Evolutionary conservation across 331 rosid species (phyloP), one percentile per base, ranked within the genome.

Genomic region (Arachis monticola): DNA sequence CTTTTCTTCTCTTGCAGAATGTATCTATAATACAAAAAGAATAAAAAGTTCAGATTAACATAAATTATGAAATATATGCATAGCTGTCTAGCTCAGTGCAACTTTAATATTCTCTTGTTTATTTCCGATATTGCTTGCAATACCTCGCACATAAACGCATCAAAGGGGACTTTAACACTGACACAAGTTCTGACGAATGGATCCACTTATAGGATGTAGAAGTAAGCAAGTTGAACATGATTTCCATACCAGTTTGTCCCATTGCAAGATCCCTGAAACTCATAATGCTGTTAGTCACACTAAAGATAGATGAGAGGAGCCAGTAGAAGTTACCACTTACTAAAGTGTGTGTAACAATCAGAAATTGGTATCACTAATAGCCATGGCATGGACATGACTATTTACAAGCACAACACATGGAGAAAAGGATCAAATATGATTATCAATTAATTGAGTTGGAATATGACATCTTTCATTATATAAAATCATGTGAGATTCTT

Each of bases 1-100:
- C 99, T 91, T 80, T 91, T 94, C 85, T 94, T 91, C 93, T 94
- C 99, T 87, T 84, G 89, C 61, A 91, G 72, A 82, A 94, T 95
- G 88, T 91, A 94, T 91, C 99, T 94, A 69, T 13, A 70, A 60
- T 44, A 64, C 12, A 41, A 66, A 60, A 80, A 69, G 45, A 70
- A 51, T 50, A 62, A 47, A 52, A 68, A 52, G 59, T 60, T 64
- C 73, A 47, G 66, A 41, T 64, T 47, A 45, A 12, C 62, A 14
- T 47, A 56, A 47, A 38, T 46, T 72, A 27, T 38, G 47, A 64
- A 57, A 51, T 81, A 59, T 32, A 44, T 38, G 51, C 13, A 40
- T 61, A 57, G 69, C 78, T 5, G 8, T 53, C 35, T 12, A 61
- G 27, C 42, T 58, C 46, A 57, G 55, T 45, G 55, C 64, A 65